Conservation (phyloP, 371 early-diverging fungal species). For the Dichotomocladium elegans region DNA sequence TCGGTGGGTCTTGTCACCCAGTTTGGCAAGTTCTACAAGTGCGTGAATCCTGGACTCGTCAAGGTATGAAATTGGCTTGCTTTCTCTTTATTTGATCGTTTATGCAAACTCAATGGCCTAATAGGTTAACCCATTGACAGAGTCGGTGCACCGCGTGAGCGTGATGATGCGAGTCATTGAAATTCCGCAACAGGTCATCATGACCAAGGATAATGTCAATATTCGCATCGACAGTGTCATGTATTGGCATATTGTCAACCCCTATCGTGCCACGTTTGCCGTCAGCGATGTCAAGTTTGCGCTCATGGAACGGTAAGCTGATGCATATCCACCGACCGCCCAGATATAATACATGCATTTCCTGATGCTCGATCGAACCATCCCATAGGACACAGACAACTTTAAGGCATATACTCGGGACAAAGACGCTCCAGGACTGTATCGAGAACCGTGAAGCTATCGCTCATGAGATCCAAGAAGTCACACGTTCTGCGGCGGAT, state of each 20-base stretch:
- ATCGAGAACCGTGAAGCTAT: constrained; percentile 88
- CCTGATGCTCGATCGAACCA: no score
- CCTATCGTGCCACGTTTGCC: constrained; percentile 74
- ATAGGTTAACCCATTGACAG: constrained; percentile 68
- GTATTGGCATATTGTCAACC: constrained; percentile 83
- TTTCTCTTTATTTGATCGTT: not conserved
- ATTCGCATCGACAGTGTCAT: constrained; percentile 82
- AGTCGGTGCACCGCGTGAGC: constrained; percentile 61
- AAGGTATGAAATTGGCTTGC: constrained; percentile 31
- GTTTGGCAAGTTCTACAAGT: constrained; percentile 84
- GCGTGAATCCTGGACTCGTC: constrained; percentile 87
- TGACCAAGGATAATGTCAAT: constrained; percentile 87
- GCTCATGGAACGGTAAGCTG: constrained; percentile 62
- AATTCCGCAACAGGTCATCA: constrained; percentile 76
- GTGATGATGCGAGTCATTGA: constrained; percentile 74
- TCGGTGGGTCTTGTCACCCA: constrained; percentile 72
- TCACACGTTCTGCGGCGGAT: constrained; percentile 69
- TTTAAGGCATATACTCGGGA: constrained; percentile 65
- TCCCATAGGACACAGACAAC: constrained; percentile 71
- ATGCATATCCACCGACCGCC: not conserved
- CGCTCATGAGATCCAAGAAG: constrained; percentile 74
- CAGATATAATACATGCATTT: no score
- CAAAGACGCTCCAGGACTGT: constrained; percentile 62
- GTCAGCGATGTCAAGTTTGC: constrained; percentile 74
- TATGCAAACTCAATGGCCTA: not conserved